Evolutionary conservation across 495 filamentous ascomycete genomes (phyloP), one percentile per base, ranked within the genome.

Genomic region (Xylaria venustula): DNA sequence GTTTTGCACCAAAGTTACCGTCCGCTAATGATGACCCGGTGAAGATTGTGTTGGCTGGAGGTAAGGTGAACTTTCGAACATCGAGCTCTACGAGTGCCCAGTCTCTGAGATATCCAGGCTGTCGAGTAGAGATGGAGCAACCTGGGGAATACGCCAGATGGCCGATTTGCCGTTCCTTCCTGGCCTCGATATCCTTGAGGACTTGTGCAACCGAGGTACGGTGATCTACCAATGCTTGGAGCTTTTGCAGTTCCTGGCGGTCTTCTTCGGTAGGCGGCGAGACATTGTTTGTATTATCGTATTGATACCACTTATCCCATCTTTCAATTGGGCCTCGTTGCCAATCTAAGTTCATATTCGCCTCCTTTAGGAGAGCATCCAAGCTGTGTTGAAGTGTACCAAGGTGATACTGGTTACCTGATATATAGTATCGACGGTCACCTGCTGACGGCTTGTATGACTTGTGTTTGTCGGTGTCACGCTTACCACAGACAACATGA

Each of bases 71-170:
- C 23, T 57, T 57, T 15, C 17, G 22, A 23, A 19, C 32, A 32
- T 57, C 54, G 5, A 57, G 28, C 37, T 57, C 28, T 19, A 57
- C 25, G 22, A 57, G 54, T 17, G 54, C 54, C 54, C 54, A 57
- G 28, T 57, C 54, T 32, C 32, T 46, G 9, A 57, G 54, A 20
- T 45, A 57, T 3, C 41, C 54, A 15, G 20, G 37, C 8, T 46
- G 54, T 17, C n/a, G 5, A 25, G 40, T 28, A 30, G 54, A 57
- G 19, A 45, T 22, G 7, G 23, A 15, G 25, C 22, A 57, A 12
- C 40, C 25, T 6, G 54, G 40, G 41, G 28, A 25, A 25, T 42
- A 57, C 19, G 54, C 54, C 11, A 57, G 40, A n/a, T 57, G 54
- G 40, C 54, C 54, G 44, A 57, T 57, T 14, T 26, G 17, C 25